Evolutionary conservation across 805 yeast genomes (phyloP).

Genomic region (Candida insectorum): DNA sequence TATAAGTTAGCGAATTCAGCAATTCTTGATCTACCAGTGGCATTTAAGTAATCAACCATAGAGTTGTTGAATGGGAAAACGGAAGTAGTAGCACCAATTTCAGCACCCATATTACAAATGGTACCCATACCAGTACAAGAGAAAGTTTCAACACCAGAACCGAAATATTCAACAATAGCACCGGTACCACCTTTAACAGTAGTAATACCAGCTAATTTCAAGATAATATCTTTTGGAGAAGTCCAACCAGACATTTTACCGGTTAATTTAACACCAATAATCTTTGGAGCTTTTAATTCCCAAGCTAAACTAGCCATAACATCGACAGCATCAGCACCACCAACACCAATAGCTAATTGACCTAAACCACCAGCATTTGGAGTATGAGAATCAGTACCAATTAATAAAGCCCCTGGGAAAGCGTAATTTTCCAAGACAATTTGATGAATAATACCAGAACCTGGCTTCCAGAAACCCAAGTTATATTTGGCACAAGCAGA

Average conservation of each 20-base stretch:
- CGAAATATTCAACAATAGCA: constrained; percentile 91
- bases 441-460: constrained; percentile 97
- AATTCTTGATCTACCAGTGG: constrained; percentile 82
- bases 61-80: constrained; percentile 94
- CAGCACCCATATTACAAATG: constrained; percentile 99
- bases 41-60: constrained; percentile 80
- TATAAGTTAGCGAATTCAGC: constrained; percentile 76
- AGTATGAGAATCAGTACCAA: constrained; percentile 97
- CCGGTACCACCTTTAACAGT: constrained; percentile 99
- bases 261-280: constrained; percentile 90
- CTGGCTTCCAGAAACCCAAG: constrained; percentile 98
- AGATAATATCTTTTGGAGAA: constrained; percentile 93
- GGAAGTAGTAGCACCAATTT: constrained; percentile 97
- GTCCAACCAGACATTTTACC: constrained; percentile 95
- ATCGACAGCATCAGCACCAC: constrained; percentile 99
- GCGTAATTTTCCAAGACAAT: constrained; percentile 95
- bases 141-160: constrained; percentile 88
- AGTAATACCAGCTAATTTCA: constrained; percentile 87
- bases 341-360: constrained; percentile 97
- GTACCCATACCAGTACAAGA: constrained; percentile 99
- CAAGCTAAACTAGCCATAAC: constrained; percentile 92
- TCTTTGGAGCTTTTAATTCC: constrained; percentile 97
- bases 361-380: constrained; percentile 99
- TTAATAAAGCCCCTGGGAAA: constrained; percentile 94
- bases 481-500: constrained; percentile 92